Percentiles rank a stretch among this genome's conserved stretches.
Conservation (phyloP, 2,329 filamentous ascomycete genomes). For the Domatiomyces catenatus region DNA sequence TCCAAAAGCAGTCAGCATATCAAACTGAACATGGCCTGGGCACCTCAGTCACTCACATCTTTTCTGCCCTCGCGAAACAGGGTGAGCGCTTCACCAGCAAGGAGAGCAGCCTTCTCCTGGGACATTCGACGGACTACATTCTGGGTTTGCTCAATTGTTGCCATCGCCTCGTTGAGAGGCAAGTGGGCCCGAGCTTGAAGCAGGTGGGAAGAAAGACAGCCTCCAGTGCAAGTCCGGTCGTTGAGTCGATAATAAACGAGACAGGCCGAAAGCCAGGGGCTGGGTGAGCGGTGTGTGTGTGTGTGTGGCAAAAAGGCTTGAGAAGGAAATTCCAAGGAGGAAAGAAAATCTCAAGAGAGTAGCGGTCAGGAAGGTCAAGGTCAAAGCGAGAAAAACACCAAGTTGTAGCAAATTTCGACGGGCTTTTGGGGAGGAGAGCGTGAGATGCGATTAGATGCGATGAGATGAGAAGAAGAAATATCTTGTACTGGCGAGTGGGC, state of each 20-base stretch:
- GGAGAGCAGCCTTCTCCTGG: slow-evolving; percentile 30
- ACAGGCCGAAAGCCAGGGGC: background rate
- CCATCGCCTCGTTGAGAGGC: slow-evolving; percentile 5
- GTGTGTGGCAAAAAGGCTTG: background rate
- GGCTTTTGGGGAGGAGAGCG: background rate
- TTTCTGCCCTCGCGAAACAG: slow-evolving; percentile 31
- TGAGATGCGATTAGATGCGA: background rate
- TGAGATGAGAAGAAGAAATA: background rate
- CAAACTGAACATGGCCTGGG: background rate
- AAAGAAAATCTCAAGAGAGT: background rate
- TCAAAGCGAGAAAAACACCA: background rate
- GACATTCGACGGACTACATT: slow-evolving; percentile 19
- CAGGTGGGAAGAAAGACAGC: background rate
- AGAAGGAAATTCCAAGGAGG: background rate
- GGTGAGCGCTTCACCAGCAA: slow-evolving; percentile 33
- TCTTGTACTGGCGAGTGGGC: background rate
- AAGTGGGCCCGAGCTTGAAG: background rate
- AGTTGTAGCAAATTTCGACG: background rate
- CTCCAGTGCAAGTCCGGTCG: background rate
- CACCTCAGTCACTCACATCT: slow-evolving; percentile 23
- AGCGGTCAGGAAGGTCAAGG: background rate
- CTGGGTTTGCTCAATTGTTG: slow-evolving; percentile 10
- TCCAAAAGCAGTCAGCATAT: slow-evolving; percentile 12
- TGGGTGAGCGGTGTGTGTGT: too few species aligned
- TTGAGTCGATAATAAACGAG: background rate